These are phyloP conservation scores for Chamaecrista fasciculata DNA, from an alignment of 306 rosid genomes.

Conservation along the genomic window DNA sequence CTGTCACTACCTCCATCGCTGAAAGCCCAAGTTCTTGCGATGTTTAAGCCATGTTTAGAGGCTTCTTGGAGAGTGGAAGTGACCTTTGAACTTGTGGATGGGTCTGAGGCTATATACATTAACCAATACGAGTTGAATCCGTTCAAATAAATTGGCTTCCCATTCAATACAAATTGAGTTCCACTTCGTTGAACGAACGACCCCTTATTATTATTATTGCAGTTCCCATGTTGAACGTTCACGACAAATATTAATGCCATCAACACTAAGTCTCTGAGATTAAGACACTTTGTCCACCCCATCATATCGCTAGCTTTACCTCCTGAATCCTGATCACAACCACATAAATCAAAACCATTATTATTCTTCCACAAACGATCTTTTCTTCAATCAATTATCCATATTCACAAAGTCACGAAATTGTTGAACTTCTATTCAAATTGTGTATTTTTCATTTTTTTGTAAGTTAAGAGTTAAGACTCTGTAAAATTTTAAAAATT, in stretches of 20 bases:
- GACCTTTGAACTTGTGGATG: constrained; percentile 44
- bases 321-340: not conserved
- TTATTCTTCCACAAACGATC: no score
- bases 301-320: no score
- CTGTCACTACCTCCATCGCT: constrained; percentile 30
- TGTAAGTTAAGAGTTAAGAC: no score
- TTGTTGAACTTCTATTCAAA: no score
- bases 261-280: not conserved
- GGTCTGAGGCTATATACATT: constrained; percentile 54
- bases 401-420: no score
- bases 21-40: constrained; percentile 48
- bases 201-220: not conserved
- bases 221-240: constrained; percentile 7
- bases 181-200: constrained; percentile 36
- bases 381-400: no score
- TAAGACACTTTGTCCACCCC: not conserved
- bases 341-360: constrained; percentile 15
- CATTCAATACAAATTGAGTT: constrained; percentile 37
- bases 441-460: no score
- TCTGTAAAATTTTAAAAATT: no score
- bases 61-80: constrained; percentile 36
- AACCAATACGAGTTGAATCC: constrained; percentile 66
- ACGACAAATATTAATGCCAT: constrained; percentile 4
- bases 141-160: constrained; percentile 37
- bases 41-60: constrained; percentile 26